phyloP scores from a whole-genome alignment of 208 protist genomes.

The Leishmania tropica region DNA sequence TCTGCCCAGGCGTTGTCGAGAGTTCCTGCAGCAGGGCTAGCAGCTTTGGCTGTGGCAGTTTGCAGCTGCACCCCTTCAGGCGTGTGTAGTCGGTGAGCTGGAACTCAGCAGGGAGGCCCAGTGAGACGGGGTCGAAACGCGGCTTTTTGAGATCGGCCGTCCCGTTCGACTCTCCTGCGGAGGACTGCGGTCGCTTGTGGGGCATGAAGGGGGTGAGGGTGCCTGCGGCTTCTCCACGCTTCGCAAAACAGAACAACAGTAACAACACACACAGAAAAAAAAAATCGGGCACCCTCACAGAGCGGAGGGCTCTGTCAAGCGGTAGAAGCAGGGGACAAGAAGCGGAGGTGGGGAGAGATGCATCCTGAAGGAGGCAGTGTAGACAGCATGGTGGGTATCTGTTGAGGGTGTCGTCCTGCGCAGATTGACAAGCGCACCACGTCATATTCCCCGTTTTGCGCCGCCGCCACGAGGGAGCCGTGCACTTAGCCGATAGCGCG shows the following conservation, averaged over 20 bases:
- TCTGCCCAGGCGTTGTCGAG: slow-evolving; percentile 60
- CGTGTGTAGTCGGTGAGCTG: slow-evolving; percentile 89
- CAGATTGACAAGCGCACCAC: background rate
- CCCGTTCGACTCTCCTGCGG: slow-evolving; percentile 19
- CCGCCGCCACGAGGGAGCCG: background rate
- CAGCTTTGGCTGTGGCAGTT: slow-evolving; percentile 93
- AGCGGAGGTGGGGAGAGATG: background rate
- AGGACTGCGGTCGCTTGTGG: slow-evolving; percentile 17
- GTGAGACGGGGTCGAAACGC: slow-evolving; percentile 71
- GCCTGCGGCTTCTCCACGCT: background rate
- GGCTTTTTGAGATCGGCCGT: slow-evolving; percentile 29
- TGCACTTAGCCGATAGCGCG: background rate
- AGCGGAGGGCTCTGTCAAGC: background rate
- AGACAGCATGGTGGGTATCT: background rate
- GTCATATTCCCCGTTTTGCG: background rate
- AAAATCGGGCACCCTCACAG: background rate
- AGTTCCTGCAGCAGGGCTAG: slow-evolving; percentile 83
- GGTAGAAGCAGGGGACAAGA: background rate
- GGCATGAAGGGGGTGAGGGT: slow-evolving; percentile 6
- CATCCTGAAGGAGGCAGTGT: background rate
- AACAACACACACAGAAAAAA: background rate
- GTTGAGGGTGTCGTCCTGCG: background rate
- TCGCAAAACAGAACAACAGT: background rate
- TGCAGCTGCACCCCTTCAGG: slow-evolving; percentile 94
- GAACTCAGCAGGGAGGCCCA: slow-evolving; percentile 86